These are phyloP conservation scores for Rehmannia glutinosa DNA, from an alignment of 257 asterid species.

Conservation along the genomic window DNA sequence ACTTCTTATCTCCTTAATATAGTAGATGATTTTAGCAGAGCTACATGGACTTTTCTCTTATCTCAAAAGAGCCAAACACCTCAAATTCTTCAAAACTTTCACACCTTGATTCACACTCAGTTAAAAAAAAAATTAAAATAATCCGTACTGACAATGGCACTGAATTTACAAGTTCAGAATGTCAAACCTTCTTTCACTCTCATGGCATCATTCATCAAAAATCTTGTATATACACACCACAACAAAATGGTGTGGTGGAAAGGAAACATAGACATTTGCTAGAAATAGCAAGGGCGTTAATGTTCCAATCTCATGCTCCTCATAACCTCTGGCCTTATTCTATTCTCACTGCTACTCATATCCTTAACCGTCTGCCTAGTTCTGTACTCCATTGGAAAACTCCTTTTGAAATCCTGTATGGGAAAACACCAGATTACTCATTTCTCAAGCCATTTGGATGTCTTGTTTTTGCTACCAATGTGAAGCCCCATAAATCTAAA, in stretches of 20 bases:
- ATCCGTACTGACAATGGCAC: background rate
- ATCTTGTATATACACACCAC: background rate
- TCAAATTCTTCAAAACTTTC: too few species aligned
- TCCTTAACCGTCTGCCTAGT: background rate
- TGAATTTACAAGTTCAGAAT: background rate
- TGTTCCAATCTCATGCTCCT: background rate
- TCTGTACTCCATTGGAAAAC: background rate
- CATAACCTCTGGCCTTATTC: background rate
- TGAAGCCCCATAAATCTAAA: too few species aligned
- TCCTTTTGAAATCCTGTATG: background rate
- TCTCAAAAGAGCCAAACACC: too few species aligned
- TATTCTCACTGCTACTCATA: background rate
- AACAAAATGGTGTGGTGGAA: too few species aligned
- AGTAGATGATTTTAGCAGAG: too few species aligned
- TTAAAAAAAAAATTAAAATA: too few species aligned
- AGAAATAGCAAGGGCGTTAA: too few species aligned
- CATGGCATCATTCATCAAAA: background rate
- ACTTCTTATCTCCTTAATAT: too few species aligned
- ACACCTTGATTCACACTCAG: background rate
- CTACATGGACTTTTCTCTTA: too few species aligned
- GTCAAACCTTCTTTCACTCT: background rate
- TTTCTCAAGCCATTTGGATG: background rate
- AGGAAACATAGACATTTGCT: too few species aligned
- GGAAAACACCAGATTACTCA: background rate
- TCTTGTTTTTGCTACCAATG: too few species aligned